Base-by-base conservation (phyloP, 129 eudicot species). In the Erigeron canadensis region DNA sequence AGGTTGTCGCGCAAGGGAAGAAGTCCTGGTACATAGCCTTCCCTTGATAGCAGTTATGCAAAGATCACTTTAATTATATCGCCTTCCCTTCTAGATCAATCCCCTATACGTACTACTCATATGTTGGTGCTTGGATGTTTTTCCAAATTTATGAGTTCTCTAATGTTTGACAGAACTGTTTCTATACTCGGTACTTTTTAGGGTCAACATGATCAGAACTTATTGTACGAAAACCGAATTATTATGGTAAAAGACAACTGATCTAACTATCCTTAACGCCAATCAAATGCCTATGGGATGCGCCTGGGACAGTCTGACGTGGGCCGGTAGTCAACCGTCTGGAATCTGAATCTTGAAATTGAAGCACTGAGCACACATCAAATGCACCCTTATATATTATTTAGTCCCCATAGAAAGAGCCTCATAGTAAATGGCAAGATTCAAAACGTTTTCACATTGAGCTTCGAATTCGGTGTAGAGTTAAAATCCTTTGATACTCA, bases 301-400 rank as follows among this genome's bases (percentile, higher is more conserved):
- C 34, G 34, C 34, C 3, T 28, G 34, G 34, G 34, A 28, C 34
- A 28, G 34, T 28, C 34, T 28, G 34, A 3, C 3, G 34, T 28
- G 0, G 34, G 34, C 0, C 34, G 34, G 34, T 28, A 28, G 34
- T 28, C 34, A 28, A 28, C 34, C 34, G 1, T 28, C 3, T 28
- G 34, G 34, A 28, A 65, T 65, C 56, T 44, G 19, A 65, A 19
- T 45, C 48, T 51, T 69, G 50, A 69, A 53, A 18, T 56, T 39
- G 63, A 45, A 16, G 38, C 67, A 8, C 6, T 62, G 5, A 62
- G 18, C 28, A 4, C 67, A 62, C 67, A 62, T 62, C 67, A 28
- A 28, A 28, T 28, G 3, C 34, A 28, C 47, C 67, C 66, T 21
- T 13, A 62, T 37, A 40, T 39, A 50, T n/a, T 50, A 50, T 17